Evolutionary conservation across 2,329 filamentous ascomycete genomes (phyloP).

Genomic region (Eutypa lata): DNA sequence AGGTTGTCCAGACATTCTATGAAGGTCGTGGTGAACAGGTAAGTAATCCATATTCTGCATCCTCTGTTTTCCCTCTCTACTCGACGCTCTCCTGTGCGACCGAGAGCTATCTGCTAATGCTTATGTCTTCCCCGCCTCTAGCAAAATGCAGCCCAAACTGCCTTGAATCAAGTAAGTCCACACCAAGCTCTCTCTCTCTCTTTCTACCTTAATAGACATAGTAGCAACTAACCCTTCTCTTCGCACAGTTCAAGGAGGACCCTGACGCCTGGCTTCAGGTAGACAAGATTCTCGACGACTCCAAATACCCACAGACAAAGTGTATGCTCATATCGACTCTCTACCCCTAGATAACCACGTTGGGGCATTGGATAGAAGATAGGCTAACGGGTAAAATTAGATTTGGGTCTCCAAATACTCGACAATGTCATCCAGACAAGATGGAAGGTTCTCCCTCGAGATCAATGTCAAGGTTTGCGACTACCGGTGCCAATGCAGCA

Average conservation of each 20-base stretch:
- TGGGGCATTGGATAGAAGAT: conserved; percentile 8
- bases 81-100: neutral
- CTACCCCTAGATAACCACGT: neutral
- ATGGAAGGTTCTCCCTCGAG: conserved; percentile 95
- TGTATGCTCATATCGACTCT: conserved; percentile 55
- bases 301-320: conserved; percentile 93
- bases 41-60: conserved; percentile 33
- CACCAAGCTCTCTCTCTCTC: conserved; percentile 6
- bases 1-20: conserved; percentile 93
- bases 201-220: conserved; percentile 1
- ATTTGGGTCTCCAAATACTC: conserved; percentile 91
- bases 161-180: conserved; percentile 78
- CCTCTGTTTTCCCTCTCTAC: conserved; percentile 1
- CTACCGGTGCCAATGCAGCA: neutral
- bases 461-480: conserved; percentile 82
- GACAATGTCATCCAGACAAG: conserved; percentile 98
- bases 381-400: conserved; percentile 42
- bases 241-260: conserved; percentile 91
- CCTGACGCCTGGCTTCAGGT: conserved; percentile 97
- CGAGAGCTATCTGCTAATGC: conserved; percentile 13
- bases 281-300: conserved; percentile 92
- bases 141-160: conserved; percentile 95
- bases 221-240: conserved; percentile 21
- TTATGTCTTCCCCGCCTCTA: conserved; percentile 41
- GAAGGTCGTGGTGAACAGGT: conserved; percentile 94